A percentile compares a stretch with the other conserved stretches of the same genome.
Conservation (phyloP, 2,329 filamentous ascomycete species). For the Septoria petroselini region DNA sequence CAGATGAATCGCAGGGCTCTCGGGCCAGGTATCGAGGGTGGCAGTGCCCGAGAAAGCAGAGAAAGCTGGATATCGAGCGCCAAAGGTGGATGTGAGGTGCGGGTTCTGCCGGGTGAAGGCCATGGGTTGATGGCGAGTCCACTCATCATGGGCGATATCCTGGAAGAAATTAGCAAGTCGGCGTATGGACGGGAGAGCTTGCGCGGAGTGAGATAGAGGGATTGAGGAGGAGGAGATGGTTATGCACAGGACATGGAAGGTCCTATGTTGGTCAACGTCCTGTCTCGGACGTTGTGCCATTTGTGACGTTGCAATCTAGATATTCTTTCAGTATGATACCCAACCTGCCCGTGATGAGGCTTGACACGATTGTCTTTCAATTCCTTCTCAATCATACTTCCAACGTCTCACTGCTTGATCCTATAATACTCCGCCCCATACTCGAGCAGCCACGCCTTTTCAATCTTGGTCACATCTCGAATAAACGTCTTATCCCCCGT, state of each 20-base stretch:
- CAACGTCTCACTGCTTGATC: constrained; percentile 40
- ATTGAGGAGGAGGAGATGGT: no score
- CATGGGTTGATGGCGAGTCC: constrained; percentile 96
- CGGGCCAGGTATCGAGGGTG: constrained; percentile 10
- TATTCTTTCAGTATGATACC: constrained; percentile 7
- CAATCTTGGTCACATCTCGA: constrained; percentile 85
- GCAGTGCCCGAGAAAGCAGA: constrained; percentile 10
- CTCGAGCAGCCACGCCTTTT: constrained; percentile 87
- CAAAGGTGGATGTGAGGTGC: constrained; percentile 74
- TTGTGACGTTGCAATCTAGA: no score
- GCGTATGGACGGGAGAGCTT: no score
- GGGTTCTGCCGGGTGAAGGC: constrained; percentile 84
- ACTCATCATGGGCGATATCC: constrained; percentile 84
- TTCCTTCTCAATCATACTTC: not conserved
- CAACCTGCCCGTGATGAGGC: not conserved
- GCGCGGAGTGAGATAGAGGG: no score
- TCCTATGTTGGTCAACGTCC: no score
- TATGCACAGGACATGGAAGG: no score
- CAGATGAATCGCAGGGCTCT: constrained; percentile 62
- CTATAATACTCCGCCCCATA: constrained; percentile 83
- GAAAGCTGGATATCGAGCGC: constrained; percentile 14
- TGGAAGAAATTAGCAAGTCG: constrained; percentile 69
- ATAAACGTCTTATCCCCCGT: constrained; percentile 86
- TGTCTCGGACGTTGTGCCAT: no score
- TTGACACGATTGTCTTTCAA: no score